phyloP scores from a whole-genome alignment of 148 eudicot genomes.

The Rhododendron griersonianum region DNA sequence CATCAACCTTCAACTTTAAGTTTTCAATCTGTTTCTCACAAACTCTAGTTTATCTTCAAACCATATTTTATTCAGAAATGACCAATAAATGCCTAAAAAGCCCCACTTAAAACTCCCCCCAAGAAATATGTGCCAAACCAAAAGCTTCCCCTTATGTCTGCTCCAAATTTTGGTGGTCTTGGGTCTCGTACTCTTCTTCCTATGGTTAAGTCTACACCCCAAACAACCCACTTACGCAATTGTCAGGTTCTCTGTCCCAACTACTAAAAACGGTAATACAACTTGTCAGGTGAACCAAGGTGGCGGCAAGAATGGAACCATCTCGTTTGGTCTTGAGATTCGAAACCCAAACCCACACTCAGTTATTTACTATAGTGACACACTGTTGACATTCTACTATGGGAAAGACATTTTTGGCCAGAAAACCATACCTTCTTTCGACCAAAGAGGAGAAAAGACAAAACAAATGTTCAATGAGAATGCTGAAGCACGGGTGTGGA shows the following conservation, averaged over 20 bases:
- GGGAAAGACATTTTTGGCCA: not conserved
- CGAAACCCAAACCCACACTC: constrained; percentile 10
- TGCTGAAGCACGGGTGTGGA: not conserved
- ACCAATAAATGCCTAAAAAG: not conserved
- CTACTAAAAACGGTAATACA: not conserved
- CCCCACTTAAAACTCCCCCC: not conserved
- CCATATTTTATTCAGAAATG: not conserved
- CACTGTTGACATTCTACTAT: not conserved
- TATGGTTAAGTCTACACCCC: constrained; percentile 18
- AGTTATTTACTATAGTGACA: constrained; percentile 3
- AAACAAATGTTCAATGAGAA: not conserved
- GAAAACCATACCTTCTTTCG: constrained; percentile 7
- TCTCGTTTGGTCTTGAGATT: constrained; percentile 2
- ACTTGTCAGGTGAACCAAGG: not conserved
- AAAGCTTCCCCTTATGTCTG: constrained; percentile 8
- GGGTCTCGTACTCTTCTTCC: constrained; percentile 6
- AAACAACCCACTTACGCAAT: constrained; percentile 9
- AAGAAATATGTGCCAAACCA: constrained; percentile 6
- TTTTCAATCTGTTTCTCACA: not conserved
- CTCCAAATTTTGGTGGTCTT: constrained; percentile 8
- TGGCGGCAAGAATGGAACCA: not conserved
- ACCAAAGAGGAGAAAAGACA: constrained; percentile 1
- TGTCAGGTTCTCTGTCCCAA: not conserved
- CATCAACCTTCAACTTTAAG: not conserved
- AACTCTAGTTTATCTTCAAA: not conserved